Evolutionary conservation across 2,329 filamentous ascomycete genomes (phyloP).

Genomic region (Paraconiothyrium sp.): DNA sequence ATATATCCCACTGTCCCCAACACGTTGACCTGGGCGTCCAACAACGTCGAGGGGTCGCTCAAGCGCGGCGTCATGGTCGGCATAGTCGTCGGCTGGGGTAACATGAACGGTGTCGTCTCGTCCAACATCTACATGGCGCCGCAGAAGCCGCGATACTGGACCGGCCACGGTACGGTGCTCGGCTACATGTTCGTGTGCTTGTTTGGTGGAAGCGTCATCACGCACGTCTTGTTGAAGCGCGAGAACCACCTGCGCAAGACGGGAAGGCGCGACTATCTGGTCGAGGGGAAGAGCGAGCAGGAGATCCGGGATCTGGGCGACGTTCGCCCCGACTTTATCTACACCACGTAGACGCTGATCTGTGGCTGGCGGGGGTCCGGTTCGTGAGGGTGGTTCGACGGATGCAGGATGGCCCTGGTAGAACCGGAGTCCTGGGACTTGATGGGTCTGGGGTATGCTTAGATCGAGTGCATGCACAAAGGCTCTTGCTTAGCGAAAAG

Average conservation of each 20-base stretch:
- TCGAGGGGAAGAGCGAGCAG: slow-evolving; percentile 70
- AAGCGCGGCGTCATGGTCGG: slow-evolving; percentile 90
- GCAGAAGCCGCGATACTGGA: slow-evolving; percentile 71
- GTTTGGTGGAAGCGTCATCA: slow-evolving; percentile 74
- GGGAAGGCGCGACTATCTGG: slow-evolving; percentile 72
- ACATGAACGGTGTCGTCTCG: slow-evolving; percentile 86
- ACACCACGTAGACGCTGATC: slow-evolving; percentile 62
- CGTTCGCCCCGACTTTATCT: slow-evolving; percentile 73
- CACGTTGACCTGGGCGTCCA: slow-evolving; percentile 86
- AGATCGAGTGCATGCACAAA: background rate
- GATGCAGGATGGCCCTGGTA: background rate
- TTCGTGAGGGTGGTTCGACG: background rate
- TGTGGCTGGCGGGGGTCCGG: background rate
- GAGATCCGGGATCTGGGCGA: slow-evolving; percentile 77
- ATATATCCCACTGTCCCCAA: slow-evolving; percentile 91
- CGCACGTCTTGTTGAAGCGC: slow-evolving; percentile 68
- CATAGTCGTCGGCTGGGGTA: slow-evolving; percentile 90
- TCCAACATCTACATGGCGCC: slow-evolving; percentile 78
- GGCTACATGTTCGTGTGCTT: slow-evolving; percentile 76
- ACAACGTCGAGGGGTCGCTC: slow-evolving; percentile 93
- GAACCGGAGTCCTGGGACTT: slow-evolving; percentile 4
- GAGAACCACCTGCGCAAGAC: slow-evolving; percentile 74
- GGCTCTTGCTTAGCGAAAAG: background rate
- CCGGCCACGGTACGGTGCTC: slow-evolving; percentile 79
- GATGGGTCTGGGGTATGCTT: background rate